Evolutionary conservation across 805 yeast genomes (phyloP), one percentile per base, ranked within the genome.

Genomic region (Candida oleophila): DNA sequence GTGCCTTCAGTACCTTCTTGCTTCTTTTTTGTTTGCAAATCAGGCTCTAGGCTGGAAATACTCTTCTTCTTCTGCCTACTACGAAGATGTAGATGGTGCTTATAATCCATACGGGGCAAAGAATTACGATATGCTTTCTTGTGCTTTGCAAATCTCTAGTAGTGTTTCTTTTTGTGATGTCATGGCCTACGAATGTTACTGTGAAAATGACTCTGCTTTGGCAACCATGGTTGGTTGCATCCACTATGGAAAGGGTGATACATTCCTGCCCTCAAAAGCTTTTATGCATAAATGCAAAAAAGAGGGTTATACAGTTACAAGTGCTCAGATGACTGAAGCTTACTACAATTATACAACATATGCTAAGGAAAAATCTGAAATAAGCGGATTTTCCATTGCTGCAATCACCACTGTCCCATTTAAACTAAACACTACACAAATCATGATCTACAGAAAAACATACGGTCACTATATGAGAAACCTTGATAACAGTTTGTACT

Each of bases 401-500:
- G 37, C 19, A 7, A 57, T 58, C 1, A 16, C 41, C 32, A 42
- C 30, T 21, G 34, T 54, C 32, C 42, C 42, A n/a, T 4, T 40
- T 22, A 40, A 8, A 4, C 18, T 40, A 8, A n/a, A 40, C 12
- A 9, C 9, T 15, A n/a, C 15, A 4, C 33, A 11, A 7, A 22
- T 19, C 16, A 4, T 11, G 15, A 19, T 28, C 9, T 40, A 40
- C 15, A 30, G 22, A 30, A 18, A 22, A 18, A 55, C 72, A 2
- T 70, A 67, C 47, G 69, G 65, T 39, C 71, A 65, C 41, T 71
- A 65, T 47, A 56, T 71, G 41, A 74, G 76, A 8, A 71, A 70
- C 55, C 70, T 68, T 48, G 71, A 69, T 45, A 64, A 64, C 19
- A 76, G 82, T 2, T 68, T 77, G 22, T 68, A 62, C 48, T 61